Conservation (phyloP, 805 yeast species). For the Ascoidea tarda region DNA sequence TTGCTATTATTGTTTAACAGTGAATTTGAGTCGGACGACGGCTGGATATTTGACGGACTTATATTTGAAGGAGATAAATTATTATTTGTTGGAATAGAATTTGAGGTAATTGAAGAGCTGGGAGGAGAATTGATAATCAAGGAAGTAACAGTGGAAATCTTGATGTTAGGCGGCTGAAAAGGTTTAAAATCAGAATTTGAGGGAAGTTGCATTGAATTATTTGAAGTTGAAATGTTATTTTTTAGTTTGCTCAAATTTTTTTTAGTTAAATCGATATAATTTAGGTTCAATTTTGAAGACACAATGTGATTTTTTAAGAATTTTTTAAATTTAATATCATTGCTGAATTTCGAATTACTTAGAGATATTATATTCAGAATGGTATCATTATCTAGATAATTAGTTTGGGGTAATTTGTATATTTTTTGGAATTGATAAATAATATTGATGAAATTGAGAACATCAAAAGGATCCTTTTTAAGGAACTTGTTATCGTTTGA, state of each 20-base stretch:
- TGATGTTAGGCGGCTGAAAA: too few relatives aligned
- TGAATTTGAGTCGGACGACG: neutral
- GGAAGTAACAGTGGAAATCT: too few relatives aligned
- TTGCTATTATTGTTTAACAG: too few relatives aligned
- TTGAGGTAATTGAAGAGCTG: too few relatives aligned
- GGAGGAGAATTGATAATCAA: too few relatives aligned
- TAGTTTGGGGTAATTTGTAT: constrained; percentile 32
- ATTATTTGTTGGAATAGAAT: too few relatives aligned
- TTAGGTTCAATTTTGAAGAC: too few relatives aligned
- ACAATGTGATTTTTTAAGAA: constrained; percentile 11
- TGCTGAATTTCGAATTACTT: constrained; percentile 5
- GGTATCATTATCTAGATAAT: constrained; percentile 45
- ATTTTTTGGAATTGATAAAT: constrained; percentile 72
- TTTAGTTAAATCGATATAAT: neutral
- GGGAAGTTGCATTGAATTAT: constrained; percentile 1
- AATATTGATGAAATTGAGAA: constrained; percentile 49
- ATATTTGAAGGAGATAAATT: too few relatives aligned
- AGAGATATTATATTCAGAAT: constrained; percentile 14
- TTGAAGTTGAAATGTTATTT: constrained; percentile 11
- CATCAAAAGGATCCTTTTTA: constrained; percentile 73
- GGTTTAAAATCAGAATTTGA: neutral
- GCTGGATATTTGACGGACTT: neutral
- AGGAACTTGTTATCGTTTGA: constrained; percentile 8
- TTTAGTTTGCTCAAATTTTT: constrained; percentile 15
- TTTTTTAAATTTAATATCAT: constrained; percentile 16